Percentiles rank a stretch among this genome's conserved stretches.
phyloP scores from a whole-genome alignment of 257 asterid genomes.

The Verbena officinalis region DNA sequence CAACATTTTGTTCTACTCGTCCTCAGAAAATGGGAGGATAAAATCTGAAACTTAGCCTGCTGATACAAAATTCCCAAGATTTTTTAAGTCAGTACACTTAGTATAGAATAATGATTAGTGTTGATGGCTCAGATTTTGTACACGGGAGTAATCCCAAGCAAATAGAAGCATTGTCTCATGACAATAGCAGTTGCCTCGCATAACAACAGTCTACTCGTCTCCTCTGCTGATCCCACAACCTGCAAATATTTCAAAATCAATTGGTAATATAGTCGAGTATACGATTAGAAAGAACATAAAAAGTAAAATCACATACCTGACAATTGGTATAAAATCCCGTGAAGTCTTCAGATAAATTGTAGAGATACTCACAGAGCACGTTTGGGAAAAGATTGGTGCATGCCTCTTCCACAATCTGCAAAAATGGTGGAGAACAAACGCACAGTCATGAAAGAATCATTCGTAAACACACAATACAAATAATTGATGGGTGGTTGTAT shows the following conservation, averaged over 20 bases:
- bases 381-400: slow-evolving; percentile 72
- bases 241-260: slow-evolving; percentile 19
- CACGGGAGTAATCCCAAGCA: slow-evolving; percentile 66
- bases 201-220: slow-evolving; percentile 55
- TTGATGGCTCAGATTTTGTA: slow-evolving; percentile 48
- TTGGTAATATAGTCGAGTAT: no score
- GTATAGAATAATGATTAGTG: no score
- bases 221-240: slow-evolving; percentile 61
- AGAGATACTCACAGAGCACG: slow-evolving; percentile 78
- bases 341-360: slow-evolving; percentile 86
- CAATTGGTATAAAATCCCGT: slow-evolving; percentile 83
- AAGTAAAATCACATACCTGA: slow-evolving; percentile 70
- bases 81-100: no score
- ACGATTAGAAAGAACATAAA: neutral
- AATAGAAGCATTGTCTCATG: slow-evolving; percentile 64
- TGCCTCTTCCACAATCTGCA: slow-evolving; percentile 85
- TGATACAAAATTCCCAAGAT: neutral
- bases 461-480: neutral
- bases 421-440: neutral
- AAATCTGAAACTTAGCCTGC: no score
- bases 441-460: neutral
- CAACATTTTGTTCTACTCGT: neutral
- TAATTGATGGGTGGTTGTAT: no score
- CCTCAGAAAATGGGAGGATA: neutral
- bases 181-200: slow-evolving; percentile 72